phyloP scores from a whole-genome alignment of 371 early-diverging fungal genomes.

The Lichtheimia ramosa region DNA sequence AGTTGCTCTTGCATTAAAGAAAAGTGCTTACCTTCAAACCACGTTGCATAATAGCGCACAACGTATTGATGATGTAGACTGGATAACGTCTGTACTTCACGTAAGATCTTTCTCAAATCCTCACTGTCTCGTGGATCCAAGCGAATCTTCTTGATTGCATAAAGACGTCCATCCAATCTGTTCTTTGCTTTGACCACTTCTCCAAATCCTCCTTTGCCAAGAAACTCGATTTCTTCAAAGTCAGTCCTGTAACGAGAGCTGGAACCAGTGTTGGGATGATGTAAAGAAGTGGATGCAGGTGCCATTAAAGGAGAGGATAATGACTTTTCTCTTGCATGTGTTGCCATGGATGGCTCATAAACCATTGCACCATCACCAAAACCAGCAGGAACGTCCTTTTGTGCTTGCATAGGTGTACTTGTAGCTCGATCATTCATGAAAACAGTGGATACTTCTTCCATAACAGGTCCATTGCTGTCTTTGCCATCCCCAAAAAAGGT shows the following conservation, averaged over 20 bases:
- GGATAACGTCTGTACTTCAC: constrained; percentile 91
- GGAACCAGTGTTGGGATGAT: not conserved
- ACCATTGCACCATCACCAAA: not conserved
- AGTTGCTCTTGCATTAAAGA: not conserved
- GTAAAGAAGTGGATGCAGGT: not conserved
- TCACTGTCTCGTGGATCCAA: constrained; percentile 77
- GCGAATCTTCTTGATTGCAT: constrained; percentile 90
- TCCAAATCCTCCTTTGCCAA: constrained; percentile 94
- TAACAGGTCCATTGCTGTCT: not conserved
- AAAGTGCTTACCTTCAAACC: constrained; percentile 79
- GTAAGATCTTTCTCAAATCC: constrained; percentile 76
- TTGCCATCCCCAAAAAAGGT: constrained; percentile 47
- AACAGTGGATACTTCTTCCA: not conserved
- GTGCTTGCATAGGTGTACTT: not conserved
- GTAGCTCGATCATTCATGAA: not conserved
- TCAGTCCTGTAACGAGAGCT: constrained; percentile 79
- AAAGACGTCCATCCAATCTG: constrained; percentile 77
- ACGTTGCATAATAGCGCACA: constrained; percentile 93
- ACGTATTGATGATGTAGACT: constrained; percentile 90
- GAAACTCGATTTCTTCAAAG: constrained; percentile 91
- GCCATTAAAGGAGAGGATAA: not conserved
- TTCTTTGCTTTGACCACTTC: constrained; percentile 93
- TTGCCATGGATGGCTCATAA: constrained; percentile 10
- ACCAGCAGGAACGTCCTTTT: not conserved
- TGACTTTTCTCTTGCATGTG: constrained; percentile 2